Conservation (phyloP, 2,329 filamentous ascomycete species). For the Hypoxylon sp. region DNA sequence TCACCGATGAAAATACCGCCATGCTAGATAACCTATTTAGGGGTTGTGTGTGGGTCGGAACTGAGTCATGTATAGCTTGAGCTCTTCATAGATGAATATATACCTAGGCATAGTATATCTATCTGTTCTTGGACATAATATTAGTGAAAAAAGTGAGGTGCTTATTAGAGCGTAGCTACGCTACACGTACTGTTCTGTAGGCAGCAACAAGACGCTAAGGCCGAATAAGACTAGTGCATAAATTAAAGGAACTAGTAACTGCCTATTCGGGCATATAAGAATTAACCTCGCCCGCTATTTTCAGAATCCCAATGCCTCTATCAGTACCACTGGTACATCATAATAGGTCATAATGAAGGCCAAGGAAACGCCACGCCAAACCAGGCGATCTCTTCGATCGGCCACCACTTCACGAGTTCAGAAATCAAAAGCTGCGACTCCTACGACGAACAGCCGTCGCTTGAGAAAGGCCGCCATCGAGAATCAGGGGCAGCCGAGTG, state of each 20-base stretch:
- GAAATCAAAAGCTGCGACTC: not conserved
- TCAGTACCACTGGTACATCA: not conserved
- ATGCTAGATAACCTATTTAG: not conserved
- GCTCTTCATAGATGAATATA: not conserved
- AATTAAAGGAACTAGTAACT: not conserved
- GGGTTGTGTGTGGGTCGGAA: not conserved
- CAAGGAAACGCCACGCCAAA: not conserved
- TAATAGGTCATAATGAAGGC: not conserved
- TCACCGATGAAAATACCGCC: not conserved
- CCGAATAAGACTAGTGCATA: constrained; percentile 1
- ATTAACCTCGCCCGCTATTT: not conserved
- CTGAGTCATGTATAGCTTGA: not conserved
- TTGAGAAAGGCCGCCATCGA: not conserved
- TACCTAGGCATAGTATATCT: not conserved
- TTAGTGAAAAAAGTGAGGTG: not conserved
- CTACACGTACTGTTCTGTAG: not conserved
- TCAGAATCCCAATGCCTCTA: not conserved
- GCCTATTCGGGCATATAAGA: constrained; percentile 5
- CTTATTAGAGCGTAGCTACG: not conserved
- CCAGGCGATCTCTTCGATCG: constrained; percentile 1
- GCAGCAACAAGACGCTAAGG: not conserved
- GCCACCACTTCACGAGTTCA: not conserved
- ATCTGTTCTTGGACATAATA: not conserved
- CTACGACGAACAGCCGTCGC: not conserved
- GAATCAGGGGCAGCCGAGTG: not conserved